Evolutionary conservation across 306 rosid genomes (phyloP).

Genomic region (Morella rubra): DNA sequence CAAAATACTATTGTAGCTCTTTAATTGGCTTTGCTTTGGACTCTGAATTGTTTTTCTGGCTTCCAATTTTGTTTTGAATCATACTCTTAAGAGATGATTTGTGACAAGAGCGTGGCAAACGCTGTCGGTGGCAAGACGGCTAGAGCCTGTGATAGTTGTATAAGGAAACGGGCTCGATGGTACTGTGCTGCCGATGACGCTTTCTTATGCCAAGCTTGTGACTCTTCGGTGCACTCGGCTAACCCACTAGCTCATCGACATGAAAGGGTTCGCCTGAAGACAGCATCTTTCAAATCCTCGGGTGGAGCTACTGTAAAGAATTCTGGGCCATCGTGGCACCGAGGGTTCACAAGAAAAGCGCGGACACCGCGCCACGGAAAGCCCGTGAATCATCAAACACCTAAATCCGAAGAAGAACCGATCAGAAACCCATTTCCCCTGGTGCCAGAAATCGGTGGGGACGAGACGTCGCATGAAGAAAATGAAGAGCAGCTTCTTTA

Average conservation of each 20-base stretch:
- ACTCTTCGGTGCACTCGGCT: slow-evolving; percentile 84
- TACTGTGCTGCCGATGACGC: slow-evolving; percentile 98
- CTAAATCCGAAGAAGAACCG: not conserved
- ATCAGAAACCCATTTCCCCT: slow-evolving; percentile 43
- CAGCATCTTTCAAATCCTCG: slow-evolving; percentile 42
- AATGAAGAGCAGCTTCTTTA: slow-evolving; percentile 76
- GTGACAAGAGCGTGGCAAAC: slow-evolving; percentile 44
- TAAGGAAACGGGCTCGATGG: slow-evolving; percentile 88
- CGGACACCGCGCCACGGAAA: slow-evolving; percentile 74
- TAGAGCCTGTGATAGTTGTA: slow-evolving; percentile 87
- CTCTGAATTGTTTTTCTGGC: too few species aligned
- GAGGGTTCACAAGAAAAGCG: slow-evolving; percentile 64
- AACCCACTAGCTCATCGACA: slow-evolving; percentile 74
- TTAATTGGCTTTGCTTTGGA: not conserved
- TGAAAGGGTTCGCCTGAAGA: slow-evolving; percentile 60
- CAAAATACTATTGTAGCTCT: not conserved
- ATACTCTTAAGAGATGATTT: slow-evolving; percentile 22
- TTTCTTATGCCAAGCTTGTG: slow-evolving; percentile 81
- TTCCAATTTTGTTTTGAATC: slow-evolving; percentile 16
- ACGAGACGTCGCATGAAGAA: slow-evolving; percentile 60
- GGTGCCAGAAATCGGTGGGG: slow-evolving; percentile 66
- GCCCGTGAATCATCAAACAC: slow-evolving; percentile 3
- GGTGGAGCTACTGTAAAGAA: not conserved
- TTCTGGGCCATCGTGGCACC: slow-evolving; percentile 62
- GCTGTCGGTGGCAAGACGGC: slow-evolving; percentile 77